These are phyloP conservation scores for Aschersonia sp. DNA, from an alignment of 2,329 filamentous ascomycete species.

Conservation along the genomic window DNA sequence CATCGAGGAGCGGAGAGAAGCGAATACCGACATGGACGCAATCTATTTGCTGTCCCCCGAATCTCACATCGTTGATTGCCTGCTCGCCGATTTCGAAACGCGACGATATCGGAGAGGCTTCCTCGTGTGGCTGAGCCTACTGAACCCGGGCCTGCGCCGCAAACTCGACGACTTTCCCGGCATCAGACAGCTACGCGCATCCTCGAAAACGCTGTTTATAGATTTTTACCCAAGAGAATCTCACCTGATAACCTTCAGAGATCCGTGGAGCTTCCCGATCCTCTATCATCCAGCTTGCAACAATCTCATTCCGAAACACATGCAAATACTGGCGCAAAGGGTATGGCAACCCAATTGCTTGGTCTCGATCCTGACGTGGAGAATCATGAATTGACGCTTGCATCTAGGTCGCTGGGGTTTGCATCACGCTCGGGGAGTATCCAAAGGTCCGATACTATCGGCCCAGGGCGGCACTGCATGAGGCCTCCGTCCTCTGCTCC, in stretches of 20 bases:
- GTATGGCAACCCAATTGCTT: slow-evolving; percentile 26
- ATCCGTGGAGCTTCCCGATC: slow-evolving; percentile 90
- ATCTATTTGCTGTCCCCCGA: slow-evolving; percentile 82
- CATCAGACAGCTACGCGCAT: slow-evolving; percentile 60
- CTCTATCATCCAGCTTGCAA: slow-evolving; percentile 88
- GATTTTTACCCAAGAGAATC: slow-evolving; percentile 88
- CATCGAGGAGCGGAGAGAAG: slow-evolving; percentile 73
- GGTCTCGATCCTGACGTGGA: neutral
- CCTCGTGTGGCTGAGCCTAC: slow-evolving; percentile 71
- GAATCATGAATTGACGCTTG: neutral
- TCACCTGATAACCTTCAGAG: slow-evolving; percentile 77
- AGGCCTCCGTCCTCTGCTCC: slow-evolving; percentile 74
- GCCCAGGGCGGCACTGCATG: slow-evolving; percentile 60
- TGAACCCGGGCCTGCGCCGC: slow-evolving; percentile 55
- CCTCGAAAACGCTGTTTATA: slow-evolving; percentile 69
- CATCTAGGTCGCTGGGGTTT: slow-evolving; percentile 42
- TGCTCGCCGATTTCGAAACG: slow-evolving; percentile 83
- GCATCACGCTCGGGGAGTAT: slow-evolving; percentile 85
- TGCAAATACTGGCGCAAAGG: slow-evolving; percentile 79
- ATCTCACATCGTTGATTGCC: slow-evolving; percentile 79
- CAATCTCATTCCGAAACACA: slow-evolving; percentile 63
- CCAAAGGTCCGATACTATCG: slow-evolving; percentile 86
- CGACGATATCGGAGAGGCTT: slow-evolving; percentile 66
- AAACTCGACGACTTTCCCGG: slow-evolving; percentile 58
- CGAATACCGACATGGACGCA: slow-evolving; percentile 83